Evolutionary conservation across 2,329 filamentous ascomycete genomes (phyloP), one percentile per base, ranked within the genome.

Genomic region (Phialophora chinensis): DNA sequence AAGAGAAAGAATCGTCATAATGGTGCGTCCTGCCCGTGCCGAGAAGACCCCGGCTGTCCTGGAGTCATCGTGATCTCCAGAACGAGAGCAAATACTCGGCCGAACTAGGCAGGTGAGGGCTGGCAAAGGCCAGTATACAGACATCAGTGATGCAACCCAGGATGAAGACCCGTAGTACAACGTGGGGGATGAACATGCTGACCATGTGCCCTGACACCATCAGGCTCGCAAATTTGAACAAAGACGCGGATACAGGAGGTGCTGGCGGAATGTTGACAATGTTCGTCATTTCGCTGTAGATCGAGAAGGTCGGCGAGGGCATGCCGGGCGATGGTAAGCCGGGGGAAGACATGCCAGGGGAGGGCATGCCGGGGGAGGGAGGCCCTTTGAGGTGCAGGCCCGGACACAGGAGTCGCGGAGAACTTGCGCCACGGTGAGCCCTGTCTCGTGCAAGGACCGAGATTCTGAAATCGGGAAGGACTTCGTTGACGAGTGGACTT

Each of bases 61-160:
- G 3, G 7, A 25, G 25, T 65, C 52, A 61, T 14, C 58, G 63
- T 11, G 58, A 33, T 6, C 54, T 63, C 67, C 65, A 69, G 14
- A 67, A 63, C 7, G 67, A 65, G 10, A 64, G 42, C 5, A 71
- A 52, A 35, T 71, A 71, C 17, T 63, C 66, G 10, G 64, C 62
- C 2, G 66, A 67, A 35, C 66, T 69, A 10, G 69, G 65, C 33
- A 65, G 61, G 50, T 72, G 68, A 14, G 70, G 68, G 42, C 70
- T 69, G 8, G 66, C 66, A 56, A 70, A 69, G 3, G 65, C 66
- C 23, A 70, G 50, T n/a, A 70, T 65, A 23, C 63, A 68, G 6
- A 69, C 66, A 52, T 72, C 68, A 3, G 70, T 72, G 17, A 72
- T 63, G 17, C 64, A 66, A 7, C 70, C 70, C 31, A 72, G 35